These are phyloP conservation scores for Solanum peruvianum DNA, from an alignment of 257 asterid species.

Conservation along the genomic window DNA sequence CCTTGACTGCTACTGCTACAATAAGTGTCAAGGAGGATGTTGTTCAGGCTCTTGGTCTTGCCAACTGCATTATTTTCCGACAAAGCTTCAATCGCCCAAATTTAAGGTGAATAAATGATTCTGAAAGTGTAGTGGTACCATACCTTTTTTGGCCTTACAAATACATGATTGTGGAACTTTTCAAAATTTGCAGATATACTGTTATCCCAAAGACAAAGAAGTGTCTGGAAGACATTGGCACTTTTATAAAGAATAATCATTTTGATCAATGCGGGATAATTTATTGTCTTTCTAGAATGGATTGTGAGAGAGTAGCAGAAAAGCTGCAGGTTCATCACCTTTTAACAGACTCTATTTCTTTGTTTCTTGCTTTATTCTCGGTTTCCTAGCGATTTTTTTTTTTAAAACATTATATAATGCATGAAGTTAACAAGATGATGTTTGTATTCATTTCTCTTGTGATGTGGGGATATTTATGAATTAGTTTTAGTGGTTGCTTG, in stretches of 20 bases:
- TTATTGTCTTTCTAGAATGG: conserved; percentile 93
- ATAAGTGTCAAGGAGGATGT: conserved; percentile 95
- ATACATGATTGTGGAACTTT: conserved; percentile 2
- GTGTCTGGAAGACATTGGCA: conserved; percentile 76
- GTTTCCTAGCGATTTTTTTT: not conserved
- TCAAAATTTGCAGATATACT: conserved; percentile 63
- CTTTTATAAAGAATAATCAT: conserved; percentile 67
- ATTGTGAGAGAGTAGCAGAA: conserved; percentile 90
- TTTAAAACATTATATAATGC: not conserved
- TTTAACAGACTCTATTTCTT: conserved; percentile 1
- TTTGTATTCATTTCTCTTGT: not conserved
- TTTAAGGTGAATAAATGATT: conserved; percentile 35
- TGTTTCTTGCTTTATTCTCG: not conserved
- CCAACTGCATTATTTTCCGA: conserved; percentile 80
- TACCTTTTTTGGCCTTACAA: not conserved
- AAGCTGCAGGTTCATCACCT: conserved; percentile 56
- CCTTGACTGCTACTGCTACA: conserved; percentile 98
- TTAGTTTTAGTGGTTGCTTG: not conserved
- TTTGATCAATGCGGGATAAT: conserved; percentile 91
- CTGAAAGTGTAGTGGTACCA: conserved; percentile 1
- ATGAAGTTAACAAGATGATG: not conserved
- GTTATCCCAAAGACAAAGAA: conserved; percentile 88
- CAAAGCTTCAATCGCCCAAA: conserved; percentile 97
- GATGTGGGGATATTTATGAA: not conserved
- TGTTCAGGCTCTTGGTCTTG: conserved; percentile 96